Conservation (phyloP, 768 basidiomycete species). For the Leccinellum albellum region DNA sequence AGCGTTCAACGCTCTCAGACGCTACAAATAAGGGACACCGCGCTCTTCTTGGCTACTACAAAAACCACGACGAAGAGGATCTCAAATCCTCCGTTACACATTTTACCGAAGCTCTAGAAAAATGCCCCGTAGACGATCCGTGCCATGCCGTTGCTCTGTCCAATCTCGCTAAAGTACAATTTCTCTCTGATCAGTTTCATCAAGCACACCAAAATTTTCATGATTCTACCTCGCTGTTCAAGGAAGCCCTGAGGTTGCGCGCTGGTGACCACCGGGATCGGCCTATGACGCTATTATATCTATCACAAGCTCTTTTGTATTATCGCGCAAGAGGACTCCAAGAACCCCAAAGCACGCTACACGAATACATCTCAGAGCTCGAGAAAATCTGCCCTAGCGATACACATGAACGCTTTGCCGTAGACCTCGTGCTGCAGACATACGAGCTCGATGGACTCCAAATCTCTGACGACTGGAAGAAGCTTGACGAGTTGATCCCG, state of each 20-base stretch:
- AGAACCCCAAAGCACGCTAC: background rate
- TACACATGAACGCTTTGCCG: background rate
- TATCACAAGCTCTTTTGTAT: background rate
- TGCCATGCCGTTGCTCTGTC: conserved; percentile 1
- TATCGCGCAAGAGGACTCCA: background rate
- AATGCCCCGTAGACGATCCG: background rate
- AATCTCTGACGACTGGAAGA: background rate
- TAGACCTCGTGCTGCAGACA: background rate
- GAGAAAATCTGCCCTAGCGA: background rate
- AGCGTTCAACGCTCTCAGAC: background rate
- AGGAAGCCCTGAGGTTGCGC: conserved; percentile 10
- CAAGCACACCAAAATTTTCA: background rate
- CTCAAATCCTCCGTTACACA: background rate
- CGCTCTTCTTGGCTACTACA: background rate
- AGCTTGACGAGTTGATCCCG: background rate
- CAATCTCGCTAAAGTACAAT: conserved; percentile 7
- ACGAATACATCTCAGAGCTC: background rate
- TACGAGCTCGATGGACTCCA: background rate
- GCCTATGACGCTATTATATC: background rate
- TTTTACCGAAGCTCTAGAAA: conserved; percentile 5
- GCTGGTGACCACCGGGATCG: conserved; percentile 6
- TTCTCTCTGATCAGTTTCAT: background rate
- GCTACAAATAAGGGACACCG: background rate
- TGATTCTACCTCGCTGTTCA: too few species aligned
- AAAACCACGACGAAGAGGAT: background rate